Conservation (phyloP, 2,329 filamentous ascomycete genomes). For the Xylaria digitata region DNA sequence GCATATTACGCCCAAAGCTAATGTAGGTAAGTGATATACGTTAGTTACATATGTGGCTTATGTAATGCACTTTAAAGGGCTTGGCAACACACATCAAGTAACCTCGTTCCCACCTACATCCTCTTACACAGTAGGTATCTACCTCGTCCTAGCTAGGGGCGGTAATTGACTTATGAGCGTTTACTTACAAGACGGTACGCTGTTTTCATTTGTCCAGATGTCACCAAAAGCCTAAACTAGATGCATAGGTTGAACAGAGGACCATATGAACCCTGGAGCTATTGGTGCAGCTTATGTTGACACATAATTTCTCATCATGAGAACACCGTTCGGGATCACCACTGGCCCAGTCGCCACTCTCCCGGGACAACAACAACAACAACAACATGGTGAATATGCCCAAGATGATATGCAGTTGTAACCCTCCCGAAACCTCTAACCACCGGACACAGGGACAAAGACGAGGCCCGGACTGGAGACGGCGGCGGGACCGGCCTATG, state of each 20-base stretch:
- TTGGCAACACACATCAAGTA: conserved; percentile 5
- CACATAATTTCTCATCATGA: too few species aligned
- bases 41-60: too few species aligned
- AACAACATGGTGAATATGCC: not conserved
- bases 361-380: conserved; percentile 13
- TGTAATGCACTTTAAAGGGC: not conserved
- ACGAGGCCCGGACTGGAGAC: conserved; percentile 13
- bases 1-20: not conserved
- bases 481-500: conserved; percentile 43
- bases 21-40: too few species aligned
- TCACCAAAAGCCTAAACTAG: too few species aligned
- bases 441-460: conserved; percentile 18
- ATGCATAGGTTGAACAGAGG: too few species aligned
- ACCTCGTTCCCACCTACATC: too few species aligned
- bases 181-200: conserved; percentile 5
- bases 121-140: too few species aligned
- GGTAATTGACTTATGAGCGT: not conserved
- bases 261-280: too few species aligned
- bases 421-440: conserved; percentile 26
- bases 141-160: too few species aligned
- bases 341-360: conserved; percentile 25
- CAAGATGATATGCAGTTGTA: conserved; percentile 1
- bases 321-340: not conserved
- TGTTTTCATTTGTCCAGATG: conserved; percentile 1
- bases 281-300: too few species aligned